Evolutionary conservation across 164 flowering plant genomes (phyloP), one percentile per base, ranked within the genome.

Genomic region (Chimonanthus salicifolius): DNA sequence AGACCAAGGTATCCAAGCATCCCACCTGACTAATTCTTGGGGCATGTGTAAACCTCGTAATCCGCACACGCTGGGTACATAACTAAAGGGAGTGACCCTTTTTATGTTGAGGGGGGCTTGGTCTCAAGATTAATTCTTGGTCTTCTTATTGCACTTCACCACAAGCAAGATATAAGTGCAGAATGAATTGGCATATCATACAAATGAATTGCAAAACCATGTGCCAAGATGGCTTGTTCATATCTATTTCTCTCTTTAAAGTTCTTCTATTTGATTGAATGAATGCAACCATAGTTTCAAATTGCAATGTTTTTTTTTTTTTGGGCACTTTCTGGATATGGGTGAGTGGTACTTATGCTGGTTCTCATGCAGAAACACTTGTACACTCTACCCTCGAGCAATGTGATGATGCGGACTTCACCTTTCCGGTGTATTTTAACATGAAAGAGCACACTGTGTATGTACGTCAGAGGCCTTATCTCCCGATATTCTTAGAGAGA

Each of bases 361-460:
- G 33, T 33, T 33, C 33, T 33, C 33, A 33, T 33, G 64, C 95
- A 95, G 99, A 96, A 79, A 96, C 99, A 16, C 98, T 96, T 20
- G 97, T 96, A 68, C 99, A 96, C 76, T 94, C 98, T 64, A 82
- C 95, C 18, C 68, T 90, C 84, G 97, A 92, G 13, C 83, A 72
- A 45, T 86, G 88, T 76, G 90, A 88, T 74, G 88, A 87, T 84
- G 97, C 97, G 20, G 97, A 94, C 78, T 96, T 96, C 85, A 86
- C 88, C 44, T 92, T 96, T 80, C 77, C 84, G n/a, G 97, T 92
- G 16, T 88, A 82, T 71, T 89, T 88, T 78, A 83, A 91, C 85
- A 85, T 88, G 95, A 87, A 91, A 83, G 98, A 96, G 83, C 91
- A 91, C 75, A 94, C 81, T 6, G 97, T 94, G 7, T 91, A 89